A percentile compares a stretch with the other conserved stretches of the same genome.
These are phyloP conservation scores for Cercospora nicotianae DNA, from an alignment of 2,329 filamentous ascomycete genomes.

Conservation along the genomic window DNA sequence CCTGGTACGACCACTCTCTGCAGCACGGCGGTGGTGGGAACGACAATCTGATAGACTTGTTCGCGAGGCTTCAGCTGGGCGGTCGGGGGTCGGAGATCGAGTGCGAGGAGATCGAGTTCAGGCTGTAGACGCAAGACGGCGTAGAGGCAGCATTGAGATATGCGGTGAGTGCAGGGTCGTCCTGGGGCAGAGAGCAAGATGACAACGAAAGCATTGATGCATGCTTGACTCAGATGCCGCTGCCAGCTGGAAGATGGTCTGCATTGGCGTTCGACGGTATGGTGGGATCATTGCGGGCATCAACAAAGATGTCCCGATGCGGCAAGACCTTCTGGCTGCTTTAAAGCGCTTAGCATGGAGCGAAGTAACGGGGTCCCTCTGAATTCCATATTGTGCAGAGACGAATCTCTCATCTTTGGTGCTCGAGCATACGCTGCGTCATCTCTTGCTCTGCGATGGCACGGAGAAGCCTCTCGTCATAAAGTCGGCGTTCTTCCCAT, in stretches of 20 bases:
- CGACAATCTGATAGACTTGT: not conserved
- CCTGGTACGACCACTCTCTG: not conserved
- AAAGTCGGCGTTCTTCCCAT: slow-evolving; percentile 49
- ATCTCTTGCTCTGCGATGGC: slow-evolving; percentile 12
- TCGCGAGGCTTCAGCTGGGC: not conserved
- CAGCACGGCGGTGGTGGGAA: not conserved
- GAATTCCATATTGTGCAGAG: not conserved
- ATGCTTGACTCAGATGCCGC: not conserved
- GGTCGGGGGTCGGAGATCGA: not conserved
- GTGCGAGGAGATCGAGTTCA: not conserved
- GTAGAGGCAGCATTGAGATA: not conserved
- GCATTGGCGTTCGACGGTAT: not conserved
- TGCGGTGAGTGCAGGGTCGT: not conserved
- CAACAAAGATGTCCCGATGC: not conserved
- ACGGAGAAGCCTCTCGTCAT: slow-evolving; percentile 49
- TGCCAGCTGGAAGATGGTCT: not conserved
- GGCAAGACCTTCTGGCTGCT: not conserved
- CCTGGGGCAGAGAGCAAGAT: not conserved
- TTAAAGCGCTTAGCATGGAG: not conserved
- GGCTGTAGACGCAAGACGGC: not conserved
- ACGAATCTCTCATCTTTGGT: not conserved
- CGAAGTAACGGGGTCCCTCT: not conserved
- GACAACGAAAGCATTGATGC: not conserved
- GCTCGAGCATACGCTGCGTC: not conserved
- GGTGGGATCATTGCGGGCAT: not conserved